Conservation (phyloP, 768 basidiomycete species). For the Leccinum fibrillosum region DNA sequence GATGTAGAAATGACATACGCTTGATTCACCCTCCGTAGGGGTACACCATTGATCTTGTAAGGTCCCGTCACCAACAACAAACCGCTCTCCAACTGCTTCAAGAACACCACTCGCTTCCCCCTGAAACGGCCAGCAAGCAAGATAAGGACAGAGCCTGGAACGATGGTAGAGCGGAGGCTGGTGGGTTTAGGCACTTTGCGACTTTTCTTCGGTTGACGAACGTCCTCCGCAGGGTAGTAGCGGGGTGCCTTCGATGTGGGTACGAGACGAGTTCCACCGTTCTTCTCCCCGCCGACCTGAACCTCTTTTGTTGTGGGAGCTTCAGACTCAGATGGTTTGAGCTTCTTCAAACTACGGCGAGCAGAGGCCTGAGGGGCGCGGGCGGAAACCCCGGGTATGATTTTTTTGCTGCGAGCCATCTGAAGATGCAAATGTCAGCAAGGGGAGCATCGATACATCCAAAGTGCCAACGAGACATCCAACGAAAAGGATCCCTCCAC, state of each 20-base stretch:
- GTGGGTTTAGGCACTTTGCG: slow-evolving; percentile 83
- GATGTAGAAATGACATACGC: slow-evolving; percentile 99
- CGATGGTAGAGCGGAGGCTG: slow-evolving; percentile 81
- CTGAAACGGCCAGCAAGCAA: slow-evolving; percentile 96
- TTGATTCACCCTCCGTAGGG: slow-evolving; percentile 96
- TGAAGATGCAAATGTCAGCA: slow-evolving; percentile 31
- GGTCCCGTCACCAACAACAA: slow-evolving; percentile 95
- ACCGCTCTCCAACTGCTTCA: slow-evolving; percentile 93
- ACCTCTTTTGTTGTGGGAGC: slow-evolving; percentile 70
- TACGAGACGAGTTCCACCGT: slow-evolving; percentile 83
- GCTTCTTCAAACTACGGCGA: slow-evolving; percentile 80
- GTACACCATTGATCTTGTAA: slow-evolving; percentile 98
- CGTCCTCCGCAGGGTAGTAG: slow-evolving; percentile 95
- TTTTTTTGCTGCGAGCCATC: slow-evolving; percentile 87
- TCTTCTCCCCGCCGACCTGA: slow-evolving; percentile 84
- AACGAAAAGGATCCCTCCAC: slow-evolving; percentile 17
- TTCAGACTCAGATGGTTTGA: slow-evolving; percentile 71
- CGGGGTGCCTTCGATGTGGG: slow-evolving; percentile 83
- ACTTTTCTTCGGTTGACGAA: slow-evolving; percentile 85
- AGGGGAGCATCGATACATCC: slow-evolving; percentile 33
- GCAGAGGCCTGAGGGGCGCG: slow-evolving; percentile 80
- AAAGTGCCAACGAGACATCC: slow-evolving; percentile 31
- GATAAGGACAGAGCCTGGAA: slow-evolving; percentile 92
- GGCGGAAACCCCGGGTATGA: slow-evolving; percentile 76
- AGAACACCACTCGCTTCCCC: slow-evolving; percentile 96